Conservation (phyloP, 2,329 filamentous ascomycete genomes). For the Microsporum audouinii region DNA sequence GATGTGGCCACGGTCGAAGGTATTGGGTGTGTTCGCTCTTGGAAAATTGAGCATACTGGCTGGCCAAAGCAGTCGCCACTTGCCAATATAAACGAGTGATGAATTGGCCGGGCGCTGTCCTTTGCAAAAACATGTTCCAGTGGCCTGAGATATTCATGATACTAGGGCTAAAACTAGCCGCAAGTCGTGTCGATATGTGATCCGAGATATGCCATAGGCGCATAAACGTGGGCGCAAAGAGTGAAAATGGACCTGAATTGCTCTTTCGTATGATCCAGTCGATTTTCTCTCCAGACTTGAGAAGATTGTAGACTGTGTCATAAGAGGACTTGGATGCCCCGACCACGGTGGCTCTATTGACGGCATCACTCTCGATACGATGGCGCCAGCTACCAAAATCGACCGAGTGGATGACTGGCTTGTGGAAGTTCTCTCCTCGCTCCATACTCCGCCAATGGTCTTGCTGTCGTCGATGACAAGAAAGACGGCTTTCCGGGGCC, state of each 20-base stretch:
- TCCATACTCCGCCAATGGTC: constrained; percentile 16
- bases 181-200: constrained; percentile 19
- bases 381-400: neutral
- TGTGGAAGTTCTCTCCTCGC: constrained; percentile 10
- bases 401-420: neutral
- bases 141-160: constrained; percentile 23
- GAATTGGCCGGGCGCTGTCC: constrained; percentile 10
- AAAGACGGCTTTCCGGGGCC: constrained; percentile 11
- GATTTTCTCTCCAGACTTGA: constrained; percentile 23
- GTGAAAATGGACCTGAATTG: constrained; percentile 24
- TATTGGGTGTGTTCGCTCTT: constrained; percentile 15
- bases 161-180: constrained; percentile 19
- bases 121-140: constrained; percentile 20
- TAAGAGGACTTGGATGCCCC: constrained; percentile 27
- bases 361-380: neutral
- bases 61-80: neutral
- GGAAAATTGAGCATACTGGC: constrained; percentile 19
- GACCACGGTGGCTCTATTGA: constrained; percentile 20
- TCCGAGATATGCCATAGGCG: constrained; percentile 17
- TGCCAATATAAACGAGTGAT: constrained; percentile 1
- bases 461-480: constrained; percentile 13
- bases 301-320: constrained; percentile 25
- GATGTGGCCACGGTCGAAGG: neutral
- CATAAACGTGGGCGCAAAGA: constrained; percentile 20
- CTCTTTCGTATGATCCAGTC: constrained; percentile 26